Evolutionary conservation across 2,329 filamentous ascomycete species (phyloP), one percentile per base, ranked within the genome.

Genomic region (Calonectria ilicicola): DNA sequence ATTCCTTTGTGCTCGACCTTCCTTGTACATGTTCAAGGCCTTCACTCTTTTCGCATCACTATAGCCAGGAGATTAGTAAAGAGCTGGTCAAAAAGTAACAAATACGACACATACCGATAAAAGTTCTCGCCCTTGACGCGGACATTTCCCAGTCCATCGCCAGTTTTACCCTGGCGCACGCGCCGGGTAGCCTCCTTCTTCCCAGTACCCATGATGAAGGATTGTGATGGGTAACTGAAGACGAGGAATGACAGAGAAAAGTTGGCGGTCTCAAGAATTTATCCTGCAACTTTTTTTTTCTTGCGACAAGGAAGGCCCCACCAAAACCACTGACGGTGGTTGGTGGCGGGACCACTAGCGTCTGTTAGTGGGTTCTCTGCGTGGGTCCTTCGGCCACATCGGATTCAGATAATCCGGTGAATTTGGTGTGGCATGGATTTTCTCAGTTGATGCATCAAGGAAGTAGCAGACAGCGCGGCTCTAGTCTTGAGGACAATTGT

Each of bases 41-140:
- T 96, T 97, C 78, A 98, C 90, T 86, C 95, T 95, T 87, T 98
- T 98, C 80, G 94, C 95, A 88, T 87, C 84, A 77, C 88, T 88
- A 68, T 49, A 65, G 6, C 64, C 69, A 72, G 69, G 66, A 56
- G 21, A 67, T 72, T 38, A 77, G 73, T 40, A 62, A 65, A 26
- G 32, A n/a, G 62, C 47, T 35, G 44, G 35, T 19, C 26, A 23
- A 47, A 23, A 4, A 21, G 53, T 35, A 67, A 32, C 12, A 2
- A n/a, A 47, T 19, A 10, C 60, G 15, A 44, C 27, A 26, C 88
- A 77, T 87, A 93, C 89, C 94, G 92, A 88, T 98, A 98, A 87
- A 98, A 99, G 88, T 98, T 98, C 89, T 98, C 96, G 86, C 97
- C 97, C 87, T 99, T 99, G 80, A 92, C 89, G 81, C 93, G 95